A percentile compares a stretch with the other conserved stretches of the same genome.
Evolutionary conservation across 2,329 filamentous ascomycete species (phyloP).

Genomic region (Fusarium illudens): DNA sequence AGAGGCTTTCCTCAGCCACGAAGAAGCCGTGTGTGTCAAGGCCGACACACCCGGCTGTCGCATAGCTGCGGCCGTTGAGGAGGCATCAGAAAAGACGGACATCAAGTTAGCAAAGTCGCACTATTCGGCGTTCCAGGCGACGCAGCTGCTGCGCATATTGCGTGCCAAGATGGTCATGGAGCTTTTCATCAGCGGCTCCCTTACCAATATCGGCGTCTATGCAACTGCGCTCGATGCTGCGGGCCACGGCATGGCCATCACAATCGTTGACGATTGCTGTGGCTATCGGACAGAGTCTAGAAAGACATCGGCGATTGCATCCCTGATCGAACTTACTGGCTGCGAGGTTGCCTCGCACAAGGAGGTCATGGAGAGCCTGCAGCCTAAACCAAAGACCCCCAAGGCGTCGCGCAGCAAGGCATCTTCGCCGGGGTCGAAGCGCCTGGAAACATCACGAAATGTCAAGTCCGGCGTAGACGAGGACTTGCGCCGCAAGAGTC

Average conservation of each 20-base stretch:
- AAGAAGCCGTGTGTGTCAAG: conserved; percentile 54
- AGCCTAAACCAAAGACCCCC: conserved; percentile 25
- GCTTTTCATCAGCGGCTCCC: conserved; percentile 85
- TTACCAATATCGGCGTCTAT: conserved; percentile 88
- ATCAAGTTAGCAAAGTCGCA: conserved; percentile 72
- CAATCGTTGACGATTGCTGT: conserved; percentile 86
- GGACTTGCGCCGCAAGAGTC: conserved; percentile 28
- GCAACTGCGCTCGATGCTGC: conserved; percentile 93
- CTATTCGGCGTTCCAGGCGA: conserved; percentile 87
- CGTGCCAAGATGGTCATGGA: conserved; percentile 90
- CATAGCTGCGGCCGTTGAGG: conserved; percentile 54
- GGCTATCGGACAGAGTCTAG: conserved; percentile 77
- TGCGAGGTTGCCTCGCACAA: conserved; percentile 70
- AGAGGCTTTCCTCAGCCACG: conserved; percentile 59
- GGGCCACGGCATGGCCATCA: conserved; percentile 86
- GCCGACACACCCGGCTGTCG: conserved; percentile 56
- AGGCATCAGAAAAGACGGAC: conserved; percentile 58
- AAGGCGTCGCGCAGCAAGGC: conserved; percentile 10
- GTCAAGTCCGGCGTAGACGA: conserved; percentile 10
- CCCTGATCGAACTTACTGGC: conserved; percentile 78
- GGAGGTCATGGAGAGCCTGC: conserved; percentile 59
- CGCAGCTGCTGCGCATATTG: conserved; percentile 76
- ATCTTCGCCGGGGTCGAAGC: conserved; percentile 11
- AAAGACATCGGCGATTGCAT: conserved; percentile 74
- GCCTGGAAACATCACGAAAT: conserved; percentile 15